Base-by-base conservation (phyloP, 352 stramenopile genomes). In the Globisporangium nagaii region DNA sequence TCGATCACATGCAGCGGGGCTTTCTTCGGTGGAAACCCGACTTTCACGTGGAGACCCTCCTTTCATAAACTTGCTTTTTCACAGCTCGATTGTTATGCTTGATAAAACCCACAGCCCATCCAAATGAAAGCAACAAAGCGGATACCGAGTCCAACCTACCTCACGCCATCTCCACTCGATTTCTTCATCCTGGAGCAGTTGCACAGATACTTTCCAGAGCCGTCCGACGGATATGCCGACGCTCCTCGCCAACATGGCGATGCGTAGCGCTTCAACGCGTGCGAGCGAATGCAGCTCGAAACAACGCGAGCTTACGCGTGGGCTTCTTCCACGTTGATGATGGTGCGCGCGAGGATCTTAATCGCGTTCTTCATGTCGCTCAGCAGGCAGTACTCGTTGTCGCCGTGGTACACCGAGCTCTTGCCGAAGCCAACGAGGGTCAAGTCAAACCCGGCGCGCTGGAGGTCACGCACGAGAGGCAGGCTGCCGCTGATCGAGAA, bases 371-470 rank as follows among this genome's bases (percentile, higher is more conserved):
- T 71, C 78, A 97, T 96, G 53, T 95, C 84, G 52, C 65, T 91
- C 36, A 97, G 65, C 44, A 60, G 70, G 51, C 86, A 96, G 69
- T 86, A 96, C 65, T 97, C 90, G 63, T 97, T 97, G 68, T 97
- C 89, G 13, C 86, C 90, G 68, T 97, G 90, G 62, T 97, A 96
- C 25, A 90, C 79, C 0, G 81, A 72, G 56, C 75, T 90, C 65
- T 86, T 86, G 51, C 81, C 81, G 49, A 90, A 93, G 41, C 79
- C 79, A 19, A 86, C 70, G 22, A 93, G 79, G 11, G 74, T 89
- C 56, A 91, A 58, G 54, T 93, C 84, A 27, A 88, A 79, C 35
- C 84, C 81, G 17, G 57, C 70, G 51, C 84, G 83, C 55, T 91
- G 79, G 45, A 95, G 73, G 54, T 88, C 79, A 20, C 83, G 82